Conservation (phyloP, 768 basidiomycete genomes). For the Lentinus brumalis region DNA sequence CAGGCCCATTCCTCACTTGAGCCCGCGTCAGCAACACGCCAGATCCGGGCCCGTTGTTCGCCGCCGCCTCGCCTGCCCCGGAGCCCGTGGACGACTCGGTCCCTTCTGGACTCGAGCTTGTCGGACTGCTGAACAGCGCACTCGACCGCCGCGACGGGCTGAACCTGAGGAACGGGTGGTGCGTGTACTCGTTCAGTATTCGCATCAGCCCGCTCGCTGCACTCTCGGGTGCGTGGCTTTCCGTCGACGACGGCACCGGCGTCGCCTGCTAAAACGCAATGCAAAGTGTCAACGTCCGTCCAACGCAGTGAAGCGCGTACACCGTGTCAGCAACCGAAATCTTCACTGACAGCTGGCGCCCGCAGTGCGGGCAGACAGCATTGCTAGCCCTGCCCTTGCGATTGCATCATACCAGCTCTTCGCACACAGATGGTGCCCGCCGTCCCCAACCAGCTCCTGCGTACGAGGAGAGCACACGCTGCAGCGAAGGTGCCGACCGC, state of each 20-base stretch:
- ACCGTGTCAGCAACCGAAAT: conserved; percentile 14
- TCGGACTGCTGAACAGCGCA: conserved; percentile 13
- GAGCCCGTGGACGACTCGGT: conserved; percentile 14
- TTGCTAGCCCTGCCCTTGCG: neutral
- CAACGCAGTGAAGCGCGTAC: neutral
- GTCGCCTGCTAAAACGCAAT: conserved; percentile 26
- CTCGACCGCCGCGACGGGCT: conserved; percentile 31
- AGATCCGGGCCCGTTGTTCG: neutral
- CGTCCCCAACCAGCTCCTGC: too few species aligned
- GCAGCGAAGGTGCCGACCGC: too few species aligned
- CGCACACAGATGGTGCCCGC: neutral
- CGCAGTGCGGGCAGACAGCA: neutral
- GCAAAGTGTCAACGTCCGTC: neutral
- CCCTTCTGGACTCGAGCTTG: conserved; percentile 4
- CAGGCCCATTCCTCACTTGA: conserved; percentile 1
- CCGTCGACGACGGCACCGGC: conserved; percentile 21
- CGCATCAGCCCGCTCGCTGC: conserved; percentile 49
- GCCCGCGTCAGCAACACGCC: conserved; percentile 10
- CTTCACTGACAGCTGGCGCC: conserved; percentile 9
- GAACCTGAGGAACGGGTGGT: conserved; percentile 59
- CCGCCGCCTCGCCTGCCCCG: conserved; percentile 14
- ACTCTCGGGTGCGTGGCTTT: conserved; percentile 26
- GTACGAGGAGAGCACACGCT: too few species aligned
- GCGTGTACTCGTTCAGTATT: conserved; percentile 59
- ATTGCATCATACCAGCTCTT: neutral